These are phyloP conservation scores for Microstegium vimineum DNA, from an alignment of 176 grass and related monocot species.

Conservation along the genomic window DNA sequence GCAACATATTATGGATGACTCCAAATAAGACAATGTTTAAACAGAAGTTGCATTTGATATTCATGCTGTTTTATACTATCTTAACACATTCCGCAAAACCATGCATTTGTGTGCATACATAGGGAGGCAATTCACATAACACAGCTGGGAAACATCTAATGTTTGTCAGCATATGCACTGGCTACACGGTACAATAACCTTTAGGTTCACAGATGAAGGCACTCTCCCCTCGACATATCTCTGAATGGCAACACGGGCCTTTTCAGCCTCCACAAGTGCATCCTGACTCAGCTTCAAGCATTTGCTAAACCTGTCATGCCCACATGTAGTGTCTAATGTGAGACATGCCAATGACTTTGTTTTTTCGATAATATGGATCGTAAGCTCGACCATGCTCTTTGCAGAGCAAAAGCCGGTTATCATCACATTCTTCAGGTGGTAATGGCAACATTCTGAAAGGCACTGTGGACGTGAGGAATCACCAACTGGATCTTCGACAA, in stretches of 20 bases:
- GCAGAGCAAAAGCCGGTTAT: background rate
- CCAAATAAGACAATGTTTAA: background rate
- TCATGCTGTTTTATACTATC: background rate
- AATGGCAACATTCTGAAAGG: background rate
- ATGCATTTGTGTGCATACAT: background rate
- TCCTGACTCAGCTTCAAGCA: background rate
- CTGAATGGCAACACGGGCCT: background rate
- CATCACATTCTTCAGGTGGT: background rate
- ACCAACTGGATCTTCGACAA: background rate
- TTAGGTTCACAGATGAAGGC: conserved; percentile 10
- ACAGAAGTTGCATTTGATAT: background rate
- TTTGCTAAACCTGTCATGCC: background rate
- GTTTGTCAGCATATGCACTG: background rate
- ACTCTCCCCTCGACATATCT: conserved; percentile 15
- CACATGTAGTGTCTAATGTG: conserved; percentile 6
- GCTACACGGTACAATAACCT: conserved; percentile 17
- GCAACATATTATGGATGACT: background rate
- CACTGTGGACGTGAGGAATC: background rate
- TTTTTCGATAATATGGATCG: conserved; percentile 3
- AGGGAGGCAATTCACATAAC: background rate
- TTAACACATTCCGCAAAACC: background rate
- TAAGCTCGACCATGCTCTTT: background rate
- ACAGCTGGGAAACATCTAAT: background rate
- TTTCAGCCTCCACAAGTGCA: background rate
- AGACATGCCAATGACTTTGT: background rate